Evolutionary conservation across 345 rosid species (phyloP), one percentile per base, ranked within the genome.

Genomic region (Sisymbrium irio): DNA sequence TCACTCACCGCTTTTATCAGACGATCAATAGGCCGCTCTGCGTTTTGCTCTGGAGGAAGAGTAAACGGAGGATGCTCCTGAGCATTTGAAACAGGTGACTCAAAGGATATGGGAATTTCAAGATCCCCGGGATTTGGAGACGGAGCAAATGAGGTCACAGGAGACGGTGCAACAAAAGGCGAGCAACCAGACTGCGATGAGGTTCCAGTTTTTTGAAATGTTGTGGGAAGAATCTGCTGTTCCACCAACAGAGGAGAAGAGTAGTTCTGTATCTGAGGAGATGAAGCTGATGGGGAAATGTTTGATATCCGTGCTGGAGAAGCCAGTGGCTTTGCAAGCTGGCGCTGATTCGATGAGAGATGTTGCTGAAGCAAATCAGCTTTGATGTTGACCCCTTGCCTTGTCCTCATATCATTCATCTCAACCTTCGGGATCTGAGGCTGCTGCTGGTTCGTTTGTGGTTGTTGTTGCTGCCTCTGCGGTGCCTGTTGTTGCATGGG

Each of bases 201-300:
- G 19, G 89, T 87, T 76, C 87, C 87, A 32, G 73, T 69, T 79
- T 79, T 84, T 64, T 81, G 70, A 33, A 82, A 59, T 17, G 91
- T 67, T 66, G 83, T 3, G 3, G 54, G 69, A 39, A 85, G 66
- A 78, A 67, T 86, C 78, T 86, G 90, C 74, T 84, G 92, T 69
- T 93, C 93, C 42, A 86, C 88, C 25, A 87, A 68, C 84, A 84
- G 94, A 30, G 89, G 89, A 74, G 96, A 90, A 65, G 95, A 87
- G 69, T 86, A 74, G 66, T 85, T 87, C 6, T 74, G 81, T 46
- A 87, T 80, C 78, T 86, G 90, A 45, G 89, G 85, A 41, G 93
- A 87, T 40, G 89, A 78, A 80, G 81, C 88, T 65, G 77, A 91
- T 36, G 93, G 87, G 2, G 92, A 84, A 78, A 88, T 78, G 25